A percentile compares a stretch with the other conserved stretches of the same genome.
phyloP scores from a whole-genome alignment of 352 stramenopile genomes.

The Phytophthora sp. region DNA sequence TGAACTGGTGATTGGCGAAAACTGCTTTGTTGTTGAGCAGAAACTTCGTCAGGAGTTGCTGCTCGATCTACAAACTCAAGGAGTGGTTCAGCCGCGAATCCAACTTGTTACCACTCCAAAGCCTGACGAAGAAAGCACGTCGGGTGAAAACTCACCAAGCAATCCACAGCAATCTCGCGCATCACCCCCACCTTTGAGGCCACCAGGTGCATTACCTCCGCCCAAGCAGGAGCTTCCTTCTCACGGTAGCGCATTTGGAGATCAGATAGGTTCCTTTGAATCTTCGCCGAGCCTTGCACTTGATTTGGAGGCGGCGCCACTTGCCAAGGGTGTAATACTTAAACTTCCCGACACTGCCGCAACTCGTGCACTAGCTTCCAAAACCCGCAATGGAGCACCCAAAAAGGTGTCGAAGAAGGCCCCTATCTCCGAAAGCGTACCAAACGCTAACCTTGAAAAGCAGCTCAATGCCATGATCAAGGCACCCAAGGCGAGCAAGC shows the following conservation, averaged over 20 bases:
- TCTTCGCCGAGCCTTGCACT: conserved; percentile 47
- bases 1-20: conserved; percentile 58
- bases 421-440: conserved; percentile 10
- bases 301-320: conserved; percentile 44
- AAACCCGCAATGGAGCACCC: not conserved
- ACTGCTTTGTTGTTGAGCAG: conserved; percentile 53
- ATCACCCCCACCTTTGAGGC: not conserved
- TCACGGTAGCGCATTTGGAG: conserved; percentile 34
- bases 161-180: not conserved
- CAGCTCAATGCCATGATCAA: conserved; percentile 3
- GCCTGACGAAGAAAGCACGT: not conserved
- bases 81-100: conserved; percentile 46
- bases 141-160: not conserved
- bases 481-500: not conserved
- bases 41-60: conserved; percentile 50
- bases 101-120: conserved; percentile 24
- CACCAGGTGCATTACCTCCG: not conserved
- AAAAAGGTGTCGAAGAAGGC: not conserved
- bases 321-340: conserved; percentile 56
- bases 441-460: conserved; percentile 7
- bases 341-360: conserved; percentile 14
- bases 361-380: not conserved
- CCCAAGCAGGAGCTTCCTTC: not conserved
- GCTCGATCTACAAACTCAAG: conserved; percentile 41
- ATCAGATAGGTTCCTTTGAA: conserved; percentile 42